Evolutionary conservation across 2,329 filamentous ascomycete genomes (phyloP).

Genomic region (Davidsoniella neocaledoniae): DNA sequence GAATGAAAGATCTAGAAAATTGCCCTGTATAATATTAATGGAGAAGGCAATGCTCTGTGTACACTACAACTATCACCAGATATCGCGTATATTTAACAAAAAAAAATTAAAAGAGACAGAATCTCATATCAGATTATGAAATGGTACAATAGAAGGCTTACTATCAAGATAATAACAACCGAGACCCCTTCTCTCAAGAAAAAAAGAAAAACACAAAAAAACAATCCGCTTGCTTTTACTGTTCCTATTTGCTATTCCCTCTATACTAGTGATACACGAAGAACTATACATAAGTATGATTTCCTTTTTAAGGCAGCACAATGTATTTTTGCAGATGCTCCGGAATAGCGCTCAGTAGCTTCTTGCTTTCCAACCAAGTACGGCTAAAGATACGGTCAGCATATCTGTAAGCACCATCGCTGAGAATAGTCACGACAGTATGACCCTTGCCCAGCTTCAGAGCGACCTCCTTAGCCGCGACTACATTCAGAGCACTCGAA

Average conservation of each 20-base stretch:
- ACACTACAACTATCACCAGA: too few relatives aligned
- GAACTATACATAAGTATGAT: not conserved
- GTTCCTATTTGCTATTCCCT: not conserved
- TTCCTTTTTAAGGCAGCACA: constrained; percentile 50
- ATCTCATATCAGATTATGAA: too few relatives aligned
- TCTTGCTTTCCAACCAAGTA: constrained; percentile 82
- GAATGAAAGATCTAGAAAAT: constrained; percentile 1
- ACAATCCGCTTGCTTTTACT: not conserved
- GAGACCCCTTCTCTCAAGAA: too few relatives aligned
- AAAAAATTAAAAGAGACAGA: too few relatives aligned
- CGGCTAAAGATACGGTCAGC: constrained; percentile 83
- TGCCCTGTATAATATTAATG: not conserved
- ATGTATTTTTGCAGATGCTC: constrained; percentile 84
- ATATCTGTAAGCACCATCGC: constrained; percentile 94
- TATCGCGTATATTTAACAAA: too few relatives aligned
- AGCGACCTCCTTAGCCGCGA: constrained; percentile 84
- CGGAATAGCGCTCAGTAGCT: constrained; percentile 63
- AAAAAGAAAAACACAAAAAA: too few relatives aligned
- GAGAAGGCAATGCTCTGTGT: not conserved
- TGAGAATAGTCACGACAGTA: constrained; percentile 85
- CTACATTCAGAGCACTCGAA: constrained; percentile 86
- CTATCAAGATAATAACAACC: too few relatives aligned
- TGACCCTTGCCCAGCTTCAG: constrained; percentile 76
- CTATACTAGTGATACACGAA: not conserved
- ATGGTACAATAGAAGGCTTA: too few relatives aligned